A percentile compares a stretch with the other conserved stretches of the same genome.
These are phyloP conservation scores for Parathielavia appendiculata DNA, from an alignment of 495 filamentous ascomycete genomes.

Conservation along the genomic window DNA sequence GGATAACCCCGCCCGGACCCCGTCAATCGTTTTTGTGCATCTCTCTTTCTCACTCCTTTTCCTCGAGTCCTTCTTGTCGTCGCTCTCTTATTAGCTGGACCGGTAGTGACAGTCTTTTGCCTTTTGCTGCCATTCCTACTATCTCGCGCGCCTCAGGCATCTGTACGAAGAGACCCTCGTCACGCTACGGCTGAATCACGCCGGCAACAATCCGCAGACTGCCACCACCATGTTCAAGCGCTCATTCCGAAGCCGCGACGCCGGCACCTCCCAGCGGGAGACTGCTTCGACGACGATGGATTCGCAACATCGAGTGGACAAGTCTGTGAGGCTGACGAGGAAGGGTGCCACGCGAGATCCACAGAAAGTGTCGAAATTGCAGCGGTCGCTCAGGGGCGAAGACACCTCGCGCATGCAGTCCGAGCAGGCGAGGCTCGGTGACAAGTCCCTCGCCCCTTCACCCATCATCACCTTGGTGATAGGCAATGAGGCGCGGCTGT, in stretches of 20 bases:
- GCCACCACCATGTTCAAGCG: conserved; percentile 71
- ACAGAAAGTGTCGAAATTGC: conserved; percentile 66
- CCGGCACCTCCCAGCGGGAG: conserved; percentile 33
- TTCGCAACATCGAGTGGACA: conserved; percentile 60
- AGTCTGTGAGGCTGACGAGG: conserved; percentile 73
- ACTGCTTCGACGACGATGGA: conserved; percentile 29
- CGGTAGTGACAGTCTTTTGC: conserved; percentile 19
- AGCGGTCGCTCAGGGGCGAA: conserved; percentile 46
- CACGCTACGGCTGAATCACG: conserved; percentile 18
- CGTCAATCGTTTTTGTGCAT: conserved; percentile 49
- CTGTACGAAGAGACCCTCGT: conserved; percentile 16
- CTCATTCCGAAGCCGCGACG: conserved; percentile 64
- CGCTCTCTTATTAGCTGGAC: conserved; percentile 39
- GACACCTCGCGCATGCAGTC: conserved; percentile 25
- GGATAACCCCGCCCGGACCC: conserved; percentile 46
- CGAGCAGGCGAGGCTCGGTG: conserved; percentile 46
- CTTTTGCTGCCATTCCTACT: conserved; percentile 29
- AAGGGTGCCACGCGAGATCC: conserved; percentile 59
- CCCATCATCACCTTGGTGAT: conserved; percentile 81
- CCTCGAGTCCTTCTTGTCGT: conserved; percentile 40
- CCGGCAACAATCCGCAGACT: conserved; percentile 31
- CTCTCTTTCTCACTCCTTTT: conserved; percentile 27
- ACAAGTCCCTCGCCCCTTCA: conserved; percentile 46
- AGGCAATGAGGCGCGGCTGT: conserved; percentile 74
- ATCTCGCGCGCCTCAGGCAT: conserved; percentile 33